Evolutionary conservation across 2,329 filamentous ascomycete genomes (phyloP).

Genomic region (Penicillium sclerotiorum): DNA sequence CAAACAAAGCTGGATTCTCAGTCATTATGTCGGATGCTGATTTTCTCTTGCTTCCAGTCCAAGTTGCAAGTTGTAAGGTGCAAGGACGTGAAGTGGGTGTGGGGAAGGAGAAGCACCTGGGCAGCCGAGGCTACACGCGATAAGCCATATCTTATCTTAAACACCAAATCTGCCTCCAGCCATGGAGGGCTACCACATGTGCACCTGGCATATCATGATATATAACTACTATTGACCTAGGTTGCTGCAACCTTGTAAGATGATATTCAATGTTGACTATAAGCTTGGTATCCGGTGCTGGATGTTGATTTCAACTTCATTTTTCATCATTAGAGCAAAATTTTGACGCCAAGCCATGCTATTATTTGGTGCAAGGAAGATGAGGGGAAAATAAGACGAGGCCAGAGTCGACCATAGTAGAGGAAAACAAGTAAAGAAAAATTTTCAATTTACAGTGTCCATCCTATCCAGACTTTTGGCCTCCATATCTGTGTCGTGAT

Average conservation of each 20-base stretch:
- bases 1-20: slow-evolving; percentile 28
- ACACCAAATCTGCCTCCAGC: no score
- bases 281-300: no score
- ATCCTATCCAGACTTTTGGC: slow-evolving; percentile 35
- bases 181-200: no score
- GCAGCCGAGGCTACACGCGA: not conserved
- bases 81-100: slow-evolving; percentile 2
- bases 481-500: slow-evolving; percentile 3
- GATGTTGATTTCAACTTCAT: not conserved
- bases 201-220: no score
- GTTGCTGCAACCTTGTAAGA: no score
- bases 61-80: not conserved
- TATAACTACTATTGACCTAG: no score
- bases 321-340: not conserved
- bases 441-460: slow-evolving; percentile 30
- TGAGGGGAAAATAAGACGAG: not conserved
- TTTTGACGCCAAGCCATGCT: slow-evolving; percentile 12
- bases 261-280: no score
- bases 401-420: no score
- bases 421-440: slow-evolving; percentile 9
- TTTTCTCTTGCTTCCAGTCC: no score
- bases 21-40: no score
- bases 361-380: not conserved
- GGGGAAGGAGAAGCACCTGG: not conserved
- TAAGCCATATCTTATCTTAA: not conserved